phyloP scores from a whole-genome alignment of 2,329 filamentous ascomycete species.

The Exophiala dermatitidis region DNA sequence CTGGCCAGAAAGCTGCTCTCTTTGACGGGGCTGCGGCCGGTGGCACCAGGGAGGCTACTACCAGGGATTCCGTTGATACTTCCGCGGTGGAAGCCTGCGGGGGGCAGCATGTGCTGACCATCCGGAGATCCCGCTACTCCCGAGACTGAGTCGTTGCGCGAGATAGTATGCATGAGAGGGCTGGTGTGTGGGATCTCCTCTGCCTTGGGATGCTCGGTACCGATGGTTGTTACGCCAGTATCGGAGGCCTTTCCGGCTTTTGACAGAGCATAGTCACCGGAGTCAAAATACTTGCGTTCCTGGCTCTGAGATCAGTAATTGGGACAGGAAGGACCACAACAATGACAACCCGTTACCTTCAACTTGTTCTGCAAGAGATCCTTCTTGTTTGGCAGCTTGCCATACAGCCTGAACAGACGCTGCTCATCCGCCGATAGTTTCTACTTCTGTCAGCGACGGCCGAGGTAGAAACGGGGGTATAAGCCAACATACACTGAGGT shows the following conservation, averaged over 20 bases:
- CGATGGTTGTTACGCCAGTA: constrained; percentile 86
- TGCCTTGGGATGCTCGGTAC: constrained; percentile 86
- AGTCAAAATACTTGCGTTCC: constrained; percentile 98
- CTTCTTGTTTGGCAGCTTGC: constrained; percentile 93
- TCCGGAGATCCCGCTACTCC: constrained; percentile 26
- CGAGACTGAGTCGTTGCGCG: constrained; percentile 37
- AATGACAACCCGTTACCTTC: constrained; percentile 51
- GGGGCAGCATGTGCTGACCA: constrained; percentile 26
- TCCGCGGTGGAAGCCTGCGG: constrained; percentile 35
- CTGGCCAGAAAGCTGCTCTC: constrained; percentile 81
- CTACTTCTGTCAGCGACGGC: constrained; percentile 41
- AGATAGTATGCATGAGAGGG: constrained; percentile 46
- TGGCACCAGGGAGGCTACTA: constrained; percentile 31
- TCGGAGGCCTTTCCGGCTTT: constrained; percentile 96
- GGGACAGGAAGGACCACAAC: neutral
- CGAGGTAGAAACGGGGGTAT: neutral
- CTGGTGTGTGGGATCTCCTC: constrained; percentile 90
- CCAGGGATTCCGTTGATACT: constrained; percentile 40
- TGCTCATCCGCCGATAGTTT: constrained; percentile 91
- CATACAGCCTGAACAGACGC: constrained; percentile 91
- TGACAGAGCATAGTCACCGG: constrained; percentile 89
- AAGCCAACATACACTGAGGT: constrained; percentile 61
- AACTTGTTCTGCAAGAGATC: constrained; percentile 96
- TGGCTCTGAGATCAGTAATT: neutral
- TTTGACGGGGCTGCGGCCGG: constrained; percentile 76